phyloP scores from a whole-genome alignment of 148 eudicot species.

The Polygonum aviculare region DNA sequence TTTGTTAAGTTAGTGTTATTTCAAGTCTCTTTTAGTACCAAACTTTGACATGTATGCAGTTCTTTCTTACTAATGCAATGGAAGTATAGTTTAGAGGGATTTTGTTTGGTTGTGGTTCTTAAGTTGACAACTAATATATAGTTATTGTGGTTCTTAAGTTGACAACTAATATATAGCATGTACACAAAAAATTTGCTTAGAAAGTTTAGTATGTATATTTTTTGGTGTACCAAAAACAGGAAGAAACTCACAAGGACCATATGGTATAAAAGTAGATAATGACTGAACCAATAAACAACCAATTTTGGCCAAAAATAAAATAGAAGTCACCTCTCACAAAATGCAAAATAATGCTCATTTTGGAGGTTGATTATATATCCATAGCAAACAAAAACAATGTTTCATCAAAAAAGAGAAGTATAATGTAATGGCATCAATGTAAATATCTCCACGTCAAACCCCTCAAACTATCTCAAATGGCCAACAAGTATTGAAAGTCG shows the following conservation, averaged over 20 bases:
- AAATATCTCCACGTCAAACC: not conserved
- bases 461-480: not conserved
- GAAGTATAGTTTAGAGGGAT: too few species aligned
- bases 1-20: not conserved
- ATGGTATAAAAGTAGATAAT: too few species aligned
- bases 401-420: not conserved
- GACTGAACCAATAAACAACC: too few species aligned
- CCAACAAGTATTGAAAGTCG: constrained; percentile 72
- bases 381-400: not conserved
- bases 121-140: too few species aligned
- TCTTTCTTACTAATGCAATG: not conserved
- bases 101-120: too few species aligned
- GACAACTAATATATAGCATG: too few species aligned
- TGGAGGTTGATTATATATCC: not conserved
- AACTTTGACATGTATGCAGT: not conserved
- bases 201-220: too few species aligned
- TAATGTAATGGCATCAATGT: not conserved
- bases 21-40: not conserved
- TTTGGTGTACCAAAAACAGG: too few species aligned
- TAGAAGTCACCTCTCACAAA: not conserved
- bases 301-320: too few species aligned
- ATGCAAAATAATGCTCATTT: not conserved
- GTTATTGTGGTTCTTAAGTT: too few species aligned
- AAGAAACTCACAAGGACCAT: too few species aligned
- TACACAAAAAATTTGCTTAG: too few species aligned